Base-by-base conservation (phyloP, 164 flowering plant species). In the Tetracentron sinense region DNA sequence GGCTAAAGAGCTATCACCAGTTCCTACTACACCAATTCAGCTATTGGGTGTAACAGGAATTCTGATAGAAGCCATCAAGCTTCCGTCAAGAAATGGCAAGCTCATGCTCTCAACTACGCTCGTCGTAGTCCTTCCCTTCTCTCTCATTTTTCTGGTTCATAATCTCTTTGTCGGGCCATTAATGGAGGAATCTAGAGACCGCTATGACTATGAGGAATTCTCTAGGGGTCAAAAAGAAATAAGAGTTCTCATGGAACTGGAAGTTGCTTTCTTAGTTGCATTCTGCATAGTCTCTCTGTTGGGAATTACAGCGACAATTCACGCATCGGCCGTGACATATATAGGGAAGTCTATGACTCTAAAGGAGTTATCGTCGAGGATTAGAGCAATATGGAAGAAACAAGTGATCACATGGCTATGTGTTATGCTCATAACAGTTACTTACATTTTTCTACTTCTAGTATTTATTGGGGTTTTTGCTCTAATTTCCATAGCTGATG, bases 371-470 rank as follows among this genome's bases (percentile, higher is more conserved):
- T 7, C 61, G 1, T 47, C 25, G n/a, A 67, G 23, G 50, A 63
- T 66, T 11, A 38, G 16, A 6, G 25, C 19, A 15, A 50, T 42
- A 15, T 75, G 75, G 78, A 72, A 42, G 62, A 58, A 62, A 7
- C 63, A 60, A 4, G 14, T 55, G 8, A 58, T 75, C 62, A 75
- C 79, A 20, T 62, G 64, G 59, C 52, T 66, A 7, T 69, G 16
- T 16, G 48, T 63, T 27, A 38, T 22, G 4, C 61, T 58, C 47
- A 6, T 69, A 29, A 49, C 58, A 11, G 2, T 54, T 1, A 52
- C 30, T 10, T 69, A 31, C 20, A 16, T 42, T 0, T 3, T 46
- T 21, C 26, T 64, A 19, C 4, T 27, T 35, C 4, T 58, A 6
- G 6, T 23, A 21, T 30, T 50, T 14, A 44, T 42, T 14, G 62